A percentile compares a stretch with the other conserved stretches of the same genome.
These are phyloP conservation scores for Dinochytrium kinnereticum DNA, from an alignment of 371 early-diverging fungal genomes.

Conservation along the genomic window DNA sequence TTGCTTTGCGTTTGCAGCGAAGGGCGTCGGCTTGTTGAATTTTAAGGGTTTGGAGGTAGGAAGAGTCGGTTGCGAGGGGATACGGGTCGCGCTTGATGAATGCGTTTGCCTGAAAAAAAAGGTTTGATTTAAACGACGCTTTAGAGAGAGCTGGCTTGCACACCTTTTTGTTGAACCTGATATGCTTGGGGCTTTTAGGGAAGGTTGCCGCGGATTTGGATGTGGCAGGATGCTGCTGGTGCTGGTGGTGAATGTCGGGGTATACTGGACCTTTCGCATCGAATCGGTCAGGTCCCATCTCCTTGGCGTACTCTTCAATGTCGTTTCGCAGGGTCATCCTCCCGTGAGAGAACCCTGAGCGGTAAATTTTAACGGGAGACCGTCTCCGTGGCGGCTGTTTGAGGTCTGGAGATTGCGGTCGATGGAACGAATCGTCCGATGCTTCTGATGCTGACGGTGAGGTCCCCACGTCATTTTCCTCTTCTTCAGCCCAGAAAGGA, in stretches of 20 bases:
- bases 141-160: no score
- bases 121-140: no score
- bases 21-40: background rate
- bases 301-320: background rate
- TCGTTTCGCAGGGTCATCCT: background rate
- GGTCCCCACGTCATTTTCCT: background rate
- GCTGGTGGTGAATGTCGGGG: background rate
- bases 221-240: background rate
- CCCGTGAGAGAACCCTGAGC: background rate
- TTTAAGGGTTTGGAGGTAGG: background rate
- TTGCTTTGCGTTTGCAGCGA: background rate
- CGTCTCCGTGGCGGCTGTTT: no score
- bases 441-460: no score
- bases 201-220: background rate
- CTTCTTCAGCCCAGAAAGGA: background rate
- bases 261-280: no score
- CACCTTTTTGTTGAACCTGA: background rate
- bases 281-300: no score
- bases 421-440: slow-evolving; percentile 1
- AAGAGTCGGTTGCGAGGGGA: background rate
- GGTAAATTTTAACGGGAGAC: background rate
- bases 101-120: background rate
- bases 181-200: background rate
- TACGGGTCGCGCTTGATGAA: background rate
- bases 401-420: background rate